Evolutionary conservation across 768 basidiomycete genomes (phyloP), one percentile per base, ranked within the genome.

Genomic region (button mushroom (Agaricus bisporus)): DNA sequence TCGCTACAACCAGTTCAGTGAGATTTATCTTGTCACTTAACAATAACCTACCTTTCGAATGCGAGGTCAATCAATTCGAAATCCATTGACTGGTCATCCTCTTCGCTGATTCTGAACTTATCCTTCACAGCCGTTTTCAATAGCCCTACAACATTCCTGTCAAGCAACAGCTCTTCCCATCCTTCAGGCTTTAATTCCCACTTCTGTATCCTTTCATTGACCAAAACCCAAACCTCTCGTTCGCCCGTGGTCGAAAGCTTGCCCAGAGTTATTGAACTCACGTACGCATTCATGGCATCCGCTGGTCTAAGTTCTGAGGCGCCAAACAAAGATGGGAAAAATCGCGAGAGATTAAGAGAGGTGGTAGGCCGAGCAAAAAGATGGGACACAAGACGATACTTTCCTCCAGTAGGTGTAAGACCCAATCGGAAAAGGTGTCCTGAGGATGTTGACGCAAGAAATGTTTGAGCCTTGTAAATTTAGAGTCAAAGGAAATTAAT

Each of bases 51-150:
- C 86, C 72, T 72, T 50, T 83, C 80, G 15, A 86, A 64, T 5
- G 78, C 79, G 32, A 90, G 59, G 70, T 91, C 89, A 43, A 90
- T 69, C 38, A 91, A 66, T 62, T 92, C 90, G 3, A 92, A 68
- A 59, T 90, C 88, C 39, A 88, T 68, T 53, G 75, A 73, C 6
- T 71, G 65, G 58, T 78, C 72, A 29, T 76, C 70, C 9, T 61
- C 51, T 22, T 73, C 71, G 9, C 70, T 68, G 18, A 66, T 63
- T 47, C 66, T 66, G 51, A 79, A 73, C 0, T 69, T 69, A 32
- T 71, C 67, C 38, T 76, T 66, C 18, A 89, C 66, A 17, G 78
- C 79, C 1, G 70, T 63, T 5, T 73, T 70, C 9, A 85, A 68
- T 17, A 79, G 67, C 0, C 60, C 71, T 0, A 73, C 70, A n/a